phyloP scores from a whole-genome alignment of 2,329 filamentous ascomycete species.

The Aspergillus sojae region DNA sequence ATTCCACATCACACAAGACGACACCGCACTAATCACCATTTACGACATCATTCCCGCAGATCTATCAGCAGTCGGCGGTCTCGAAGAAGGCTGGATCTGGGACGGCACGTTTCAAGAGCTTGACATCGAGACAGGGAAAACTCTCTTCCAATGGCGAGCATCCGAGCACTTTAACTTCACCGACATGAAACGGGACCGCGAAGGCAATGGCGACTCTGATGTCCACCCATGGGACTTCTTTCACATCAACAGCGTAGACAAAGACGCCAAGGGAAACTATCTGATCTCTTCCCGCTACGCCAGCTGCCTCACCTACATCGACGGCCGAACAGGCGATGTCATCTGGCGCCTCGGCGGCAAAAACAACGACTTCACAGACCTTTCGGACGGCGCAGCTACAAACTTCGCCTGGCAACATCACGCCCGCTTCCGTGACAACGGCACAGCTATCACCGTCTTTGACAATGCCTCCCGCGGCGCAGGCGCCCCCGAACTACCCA shows the following conservation, averaged over 20 bases:
- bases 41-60: constrained; percentile 44
- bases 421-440: constrained; percentile 45
- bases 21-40: constrained; percentile 47
- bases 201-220: constrained; percentile 21
- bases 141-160: constrained; percentile 52
- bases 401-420: constrained; percentile 58
- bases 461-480: constrained; percentile 40
- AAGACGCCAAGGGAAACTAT: constrained; percentile 50
- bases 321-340: constrained; percentile 48
- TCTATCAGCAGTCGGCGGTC: constrained; percentile 39
- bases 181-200: constrained; percentile 24
- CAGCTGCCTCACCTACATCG: constrained; percentile 43
- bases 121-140: constrained; percentile 46
- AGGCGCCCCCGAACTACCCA: constrained; percentile 28
- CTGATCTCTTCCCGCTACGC: constrained; percentile 46
- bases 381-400: constrained; percentile 46
- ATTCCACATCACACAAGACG: constrained; percentile 46
- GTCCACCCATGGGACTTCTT: constrained; percentile 55
- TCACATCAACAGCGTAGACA: constrained; percentile 59
- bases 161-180: constrained; percentile 45
- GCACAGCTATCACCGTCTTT: constrained; percentile 41
- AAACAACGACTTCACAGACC: constrained; percentile 45
- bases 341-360: constrained; percentile 57
- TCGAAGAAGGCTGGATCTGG: constrained; percentile 41
- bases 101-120: constrained; percentile 51